A percentile compares a stretch with the other conserved stretches of the same genome.
These are phyloP conservation scores for Nigrograna mackinnonii DNA, from an alignment of 2,329 filamentous ascomycete species.

Conservation along the genomic window DNA sequence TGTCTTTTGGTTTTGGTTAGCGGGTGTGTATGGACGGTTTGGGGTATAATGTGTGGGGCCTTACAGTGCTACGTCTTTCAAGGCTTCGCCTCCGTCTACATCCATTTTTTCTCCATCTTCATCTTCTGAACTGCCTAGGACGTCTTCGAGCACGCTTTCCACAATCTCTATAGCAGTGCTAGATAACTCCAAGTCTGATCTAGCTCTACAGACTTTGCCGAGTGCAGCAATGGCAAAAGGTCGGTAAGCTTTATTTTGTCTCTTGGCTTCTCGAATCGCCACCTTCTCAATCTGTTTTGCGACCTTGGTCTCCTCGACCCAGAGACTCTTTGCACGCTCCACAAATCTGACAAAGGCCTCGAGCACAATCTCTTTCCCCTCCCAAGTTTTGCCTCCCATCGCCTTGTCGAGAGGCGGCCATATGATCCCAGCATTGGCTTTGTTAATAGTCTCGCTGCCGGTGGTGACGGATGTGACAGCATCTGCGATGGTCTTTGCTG, in stretches of 20 bases:
- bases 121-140: constrained; percentile 17
- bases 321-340: constrained; percentile 63
- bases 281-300: constrained; percentile 70
- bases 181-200: constrained; percentile 72
- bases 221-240: constrained; percentile 74
- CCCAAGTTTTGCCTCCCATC: constrained; percentile 86
- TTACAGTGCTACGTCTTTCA: constrained; percentile 25
- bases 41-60: constrained; percentile 5
- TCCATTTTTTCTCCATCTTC: constrained; percentile 32
- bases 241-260: constrained; percentile 84
- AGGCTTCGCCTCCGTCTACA: constrained; percentile 29
- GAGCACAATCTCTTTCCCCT: constrained; percentile 85
- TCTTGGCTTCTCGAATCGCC: constrained; percentile 80
- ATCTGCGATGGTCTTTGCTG: constrained; percentile 78
- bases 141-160: constrained; percentile 50
- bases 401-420: constrained; percentile 87
- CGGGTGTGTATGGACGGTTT: background rate
- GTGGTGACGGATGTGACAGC: constrained; percentile 66
- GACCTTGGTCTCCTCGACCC: constrained; percentile 60
- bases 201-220: constrained; percentile 70
- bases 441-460: constrained; percentile 60
- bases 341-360: constrained; percentile 79
- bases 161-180: constrained; percentile 68
- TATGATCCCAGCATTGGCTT: constrained; percentile 63
- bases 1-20: constrained; percentile 11